Percentiles rank a stretch among this genome's conserved stretches.
Conservation (phyloP, 73 alveolate species). For the Effrenium voratum region DNA sequence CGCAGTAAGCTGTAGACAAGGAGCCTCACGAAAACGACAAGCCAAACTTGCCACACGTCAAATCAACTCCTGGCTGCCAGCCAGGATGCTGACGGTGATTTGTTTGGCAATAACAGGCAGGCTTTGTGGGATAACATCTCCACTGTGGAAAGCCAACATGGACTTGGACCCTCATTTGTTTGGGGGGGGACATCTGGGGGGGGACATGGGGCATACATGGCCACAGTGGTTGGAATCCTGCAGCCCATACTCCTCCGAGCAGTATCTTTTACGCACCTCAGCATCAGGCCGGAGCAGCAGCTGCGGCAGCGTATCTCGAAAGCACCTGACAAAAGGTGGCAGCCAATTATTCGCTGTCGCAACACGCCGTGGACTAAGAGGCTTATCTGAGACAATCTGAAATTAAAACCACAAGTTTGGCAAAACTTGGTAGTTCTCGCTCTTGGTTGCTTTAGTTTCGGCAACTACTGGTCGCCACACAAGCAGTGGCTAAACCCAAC, state of each 20-base stretch:
- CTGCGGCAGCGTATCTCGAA: constrained; percentile 47
- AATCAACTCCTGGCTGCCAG: neutral
- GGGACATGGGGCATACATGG: too few species aligned
- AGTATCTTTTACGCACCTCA: neutral
- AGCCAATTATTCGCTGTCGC: too few species aligned
- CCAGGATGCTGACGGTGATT: neutral
- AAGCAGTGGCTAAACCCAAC: too few species aligned
- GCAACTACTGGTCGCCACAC: too few species aligned
- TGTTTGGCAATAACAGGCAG: neutral
- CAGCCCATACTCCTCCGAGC: neutral
- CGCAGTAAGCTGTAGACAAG: neutral
- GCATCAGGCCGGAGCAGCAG: constrained; percentile 38
- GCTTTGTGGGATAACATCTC: neutral
- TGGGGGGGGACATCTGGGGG: too few species aligned
- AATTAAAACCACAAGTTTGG: too few species aligned
- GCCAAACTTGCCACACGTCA: neutral
- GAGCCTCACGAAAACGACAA: neutral
- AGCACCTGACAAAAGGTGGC: too few species aligned
- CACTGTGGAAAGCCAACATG: neutral
- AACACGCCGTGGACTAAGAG: too few species aligned
- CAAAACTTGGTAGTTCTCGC: too few species aligned
- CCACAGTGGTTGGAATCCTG: too few species aligned
- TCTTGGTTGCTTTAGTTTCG: too few species aligned
- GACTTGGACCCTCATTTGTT: neutral
- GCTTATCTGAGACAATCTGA: too few species aligned